Base-by-base conservation (phyloP, 495 filamentous ascomycete genomes). In the Chlorociboria aeruginascens region DNA sequence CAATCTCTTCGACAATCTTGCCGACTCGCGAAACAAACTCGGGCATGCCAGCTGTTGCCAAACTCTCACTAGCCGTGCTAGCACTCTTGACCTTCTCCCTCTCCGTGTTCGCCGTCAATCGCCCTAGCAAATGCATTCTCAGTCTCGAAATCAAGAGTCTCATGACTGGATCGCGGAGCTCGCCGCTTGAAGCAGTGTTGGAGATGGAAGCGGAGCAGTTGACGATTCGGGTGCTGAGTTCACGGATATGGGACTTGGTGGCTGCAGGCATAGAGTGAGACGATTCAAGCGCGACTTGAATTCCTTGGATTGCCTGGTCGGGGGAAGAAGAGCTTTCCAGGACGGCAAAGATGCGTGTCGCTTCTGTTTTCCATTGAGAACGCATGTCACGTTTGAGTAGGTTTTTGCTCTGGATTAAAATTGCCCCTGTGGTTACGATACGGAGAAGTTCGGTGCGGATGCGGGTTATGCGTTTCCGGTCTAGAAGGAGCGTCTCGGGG, bases 321-420 rank as follows among this genome's bases (percentile, higher is more conserved):
- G 70, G 41, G 9, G 16, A 35, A 39, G 47, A 58, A 14, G 49
- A 46, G 40, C 54, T 50, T 51, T 72, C 67, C 4, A 74, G 64
- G 0, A 78, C 67, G 9, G 63, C 57, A 11, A 83, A 68, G 50
- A 96, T 81, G 6, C 89, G 80, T 32, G 79, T 74, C 0, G 89
- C 86, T 57, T 97, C 88, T 8, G 73, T 69, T 64, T 85, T 89
- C 93, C 93, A 98, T 40, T 86, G 83, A 2, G 76, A 79, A 30
- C 92, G 82, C 14, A 89, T 84, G 62, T 97, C 90, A 16, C 92
- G 83, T 64, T 93, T 94, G 39, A 98, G 79, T 9, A 96, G 71
- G 59, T 95, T 97, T 70, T 98, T 98, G 54, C 85, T 87, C 1
- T 93, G 93, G 31, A 97, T 64, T 7, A 94, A 71, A 46, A 97